A percentile compares a stretch with the other conserved stretches of the same genome.
Conservation (phyloP, 176 grass and related monocot genomes). For the Saccharum spontaneum region DNA sequence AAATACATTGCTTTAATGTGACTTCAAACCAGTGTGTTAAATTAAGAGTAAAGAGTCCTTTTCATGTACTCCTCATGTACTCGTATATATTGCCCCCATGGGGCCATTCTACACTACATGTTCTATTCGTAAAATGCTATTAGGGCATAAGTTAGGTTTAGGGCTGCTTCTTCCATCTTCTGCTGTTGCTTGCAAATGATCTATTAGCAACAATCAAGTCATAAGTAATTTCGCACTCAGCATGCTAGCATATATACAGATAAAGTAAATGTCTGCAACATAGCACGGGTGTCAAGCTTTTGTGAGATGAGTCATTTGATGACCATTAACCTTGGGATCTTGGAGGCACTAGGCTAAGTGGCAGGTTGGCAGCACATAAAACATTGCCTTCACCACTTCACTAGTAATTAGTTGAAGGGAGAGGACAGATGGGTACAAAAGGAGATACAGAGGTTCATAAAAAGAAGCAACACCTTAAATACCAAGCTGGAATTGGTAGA, state of each 20-base stretch:
- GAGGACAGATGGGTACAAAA: background rate
- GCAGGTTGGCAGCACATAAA: background rate
- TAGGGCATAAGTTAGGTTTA: background rate
- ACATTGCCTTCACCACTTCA: slow-evolving; percentile 5
- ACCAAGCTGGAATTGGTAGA: background rate
- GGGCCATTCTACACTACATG: background rate
- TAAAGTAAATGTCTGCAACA: background rate
- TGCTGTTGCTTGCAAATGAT: background rate
- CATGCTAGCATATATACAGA: background rate
- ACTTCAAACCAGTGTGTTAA: background rate
- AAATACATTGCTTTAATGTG: background rate
- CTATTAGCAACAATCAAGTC: background rate
- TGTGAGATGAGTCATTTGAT: background rate
- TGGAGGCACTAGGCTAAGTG: background rate
- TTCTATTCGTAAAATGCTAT: background rate
- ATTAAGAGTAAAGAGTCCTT: background rate
- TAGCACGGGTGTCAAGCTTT: background rate
- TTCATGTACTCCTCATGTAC: background rate
- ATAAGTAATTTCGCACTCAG: background rate
- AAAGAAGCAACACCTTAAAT: background rate
- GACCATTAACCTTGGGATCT: slow-evolving; percentile 9
- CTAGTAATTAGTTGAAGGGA: background rate
- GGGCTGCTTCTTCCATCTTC: background rate
- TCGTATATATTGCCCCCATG: background rate
- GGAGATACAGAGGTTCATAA: background rate